phyloP scores from a whole-genome alignment of 202 grass and related monocot species.

The Elaeis oleifera region DNA sequence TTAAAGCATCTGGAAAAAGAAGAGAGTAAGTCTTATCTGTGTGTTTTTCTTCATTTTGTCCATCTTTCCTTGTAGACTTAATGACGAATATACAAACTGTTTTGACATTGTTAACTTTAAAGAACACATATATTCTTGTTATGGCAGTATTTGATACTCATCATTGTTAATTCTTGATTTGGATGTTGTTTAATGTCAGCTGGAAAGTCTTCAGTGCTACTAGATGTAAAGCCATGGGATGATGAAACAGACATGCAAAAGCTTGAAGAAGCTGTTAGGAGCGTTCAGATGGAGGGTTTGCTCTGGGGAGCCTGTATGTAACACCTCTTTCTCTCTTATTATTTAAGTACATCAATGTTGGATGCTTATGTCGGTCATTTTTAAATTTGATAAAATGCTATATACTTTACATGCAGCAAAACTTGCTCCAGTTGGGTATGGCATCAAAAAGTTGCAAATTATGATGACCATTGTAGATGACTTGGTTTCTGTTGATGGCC shows the following conservation, averaged over 20 bases:
- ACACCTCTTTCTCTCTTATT: neutral
- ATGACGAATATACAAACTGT: too few species aligned
- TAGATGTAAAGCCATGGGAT: constrained; percentile 97
- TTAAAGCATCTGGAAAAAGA: constrained; percentile 82
- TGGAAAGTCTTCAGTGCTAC: constrained; percentile 90
- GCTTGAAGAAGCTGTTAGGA: constrained; percentile 84
- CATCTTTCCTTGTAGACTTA: neutral
- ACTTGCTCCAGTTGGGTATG: constrained; percentile 82
- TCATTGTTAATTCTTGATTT: too few species aligned
- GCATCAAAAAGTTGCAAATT: constrained; percentile 95
- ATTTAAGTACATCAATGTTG: too few species aligned
- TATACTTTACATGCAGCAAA: constrained; percentile 47
- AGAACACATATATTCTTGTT: too few species aligned
- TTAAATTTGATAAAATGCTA: neutral
- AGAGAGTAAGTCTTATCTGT: constrained; percentile 44
- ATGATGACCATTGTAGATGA: constrained; percentile 98
- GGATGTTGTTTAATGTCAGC: constrained; percentile 19
- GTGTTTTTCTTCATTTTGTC: constrained; percentile 1
- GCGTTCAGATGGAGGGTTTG: constrained; percentile 69
- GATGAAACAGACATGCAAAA: constrained; percentile 96
- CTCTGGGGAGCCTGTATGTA: constrained; percentile 93
- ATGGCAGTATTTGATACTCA: too few species aligned
- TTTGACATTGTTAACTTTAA: too few species aligned
- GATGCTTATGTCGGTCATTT: neutral
- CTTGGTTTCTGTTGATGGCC: constrained; percentile 72